These are phyloP conservation scores for Cyclaneusma minus DNA, from an alignment of 2,329 filamentous ascomycete species.

Conservation along the genomic window DNA sequence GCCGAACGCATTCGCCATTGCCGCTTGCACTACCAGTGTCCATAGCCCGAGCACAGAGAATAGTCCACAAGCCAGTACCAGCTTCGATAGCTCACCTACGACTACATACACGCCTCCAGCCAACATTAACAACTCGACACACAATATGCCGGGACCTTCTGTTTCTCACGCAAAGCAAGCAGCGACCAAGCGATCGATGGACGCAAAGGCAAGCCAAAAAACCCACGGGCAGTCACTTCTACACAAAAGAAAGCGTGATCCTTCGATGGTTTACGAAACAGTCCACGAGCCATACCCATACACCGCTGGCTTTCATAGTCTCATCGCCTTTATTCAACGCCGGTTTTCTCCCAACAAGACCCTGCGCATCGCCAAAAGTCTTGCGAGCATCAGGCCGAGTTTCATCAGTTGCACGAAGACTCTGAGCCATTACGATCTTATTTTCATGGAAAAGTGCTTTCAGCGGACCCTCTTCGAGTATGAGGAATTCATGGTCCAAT, in stretches of 20 bases:
- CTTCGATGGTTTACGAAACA: constrained; percentile 73
- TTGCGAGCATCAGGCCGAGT: constrained; percentile 80
- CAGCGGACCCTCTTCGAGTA: constrained; percentile 87
- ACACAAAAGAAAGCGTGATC: constrained; percentile 51
- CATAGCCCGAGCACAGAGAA: constrained; percentile 50
- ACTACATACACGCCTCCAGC: constrained; percentile 10
- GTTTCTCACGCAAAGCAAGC: too few relatives aligned
- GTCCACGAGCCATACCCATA: constrained; percentile 90
- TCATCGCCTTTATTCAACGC: constrained; percentile 65
- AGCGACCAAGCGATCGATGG: constrained; percentile 12
- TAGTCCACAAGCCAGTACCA: constrained; percentile 39
- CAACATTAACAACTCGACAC: constrained; percentile 15
- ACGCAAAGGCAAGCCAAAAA: constrained; percentile 24
- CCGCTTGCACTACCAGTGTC: constrained; percentile 43
- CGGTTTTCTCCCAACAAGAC: constrained; percentile 67
- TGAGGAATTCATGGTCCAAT: constrained; percentile 79
- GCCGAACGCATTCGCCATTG: constrained; percentile 50
- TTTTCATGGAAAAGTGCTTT: constrained; percentile 97
- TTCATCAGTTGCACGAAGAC: constrained; percentile 86
- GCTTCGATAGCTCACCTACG: constrained; percentile 40
- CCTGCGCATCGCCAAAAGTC: constrained; percentile 68
- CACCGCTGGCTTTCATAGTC: constrained; percentile 74
- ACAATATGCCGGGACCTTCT: constrained; percentile 26
- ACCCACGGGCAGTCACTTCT: too few relatives aligned
- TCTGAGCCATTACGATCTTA: constrained; percentile 73